These are phyloP conservation scores for Trichoderma sp. DNA, from an alignment of 2,329 filamentous ascomycete species.

Conservation along the genomic window DNA sequence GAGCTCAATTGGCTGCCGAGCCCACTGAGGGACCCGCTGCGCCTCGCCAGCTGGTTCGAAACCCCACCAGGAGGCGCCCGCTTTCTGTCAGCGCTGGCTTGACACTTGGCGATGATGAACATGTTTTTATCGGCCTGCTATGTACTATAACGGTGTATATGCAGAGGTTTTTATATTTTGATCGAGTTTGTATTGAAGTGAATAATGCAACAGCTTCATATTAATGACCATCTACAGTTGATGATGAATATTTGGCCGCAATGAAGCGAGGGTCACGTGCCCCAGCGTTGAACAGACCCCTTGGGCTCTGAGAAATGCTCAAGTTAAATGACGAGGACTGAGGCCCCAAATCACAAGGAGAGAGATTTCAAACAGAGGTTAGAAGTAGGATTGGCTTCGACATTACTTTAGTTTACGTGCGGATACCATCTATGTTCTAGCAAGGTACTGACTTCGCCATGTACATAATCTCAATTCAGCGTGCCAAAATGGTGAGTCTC, in stretches of 20 bases:
- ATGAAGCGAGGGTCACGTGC: background rate
- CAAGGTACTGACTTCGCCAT: too few species aligned
- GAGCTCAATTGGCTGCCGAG: conserved; percentile 12
- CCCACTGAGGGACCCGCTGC: conserved; percentile 25
- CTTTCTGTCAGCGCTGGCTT: conserved; percentile 22
- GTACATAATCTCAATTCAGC: background rate
- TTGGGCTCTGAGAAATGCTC: conserved; percentile 2
- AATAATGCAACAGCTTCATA: background rate
- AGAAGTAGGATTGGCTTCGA: background rate
- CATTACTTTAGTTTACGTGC: background rate
- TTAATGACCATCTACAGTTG: background rate
- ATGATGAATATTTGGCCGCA: background rate
- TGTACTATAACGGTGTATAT: background rate
- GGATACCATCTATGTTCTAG: too few species aligned
- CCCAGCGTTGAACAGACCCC: background rate
- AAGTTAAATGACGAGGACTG: background rate
- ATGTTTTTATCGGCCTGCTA: background rate
- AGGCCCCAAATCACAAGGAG: background rate
- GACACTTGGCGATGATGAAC: background rate
- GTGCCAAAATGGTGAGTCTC: background rate
- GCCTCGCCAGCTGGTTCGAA: conserved; percentile 24
- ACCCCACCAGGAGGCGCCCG: conserved; percentile 2
- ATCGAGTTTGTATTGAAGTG: background rate
- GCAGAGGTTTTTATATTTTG: background rate
- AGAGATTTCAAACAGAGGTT: background rate